phyloP scores from a whole-genome alignment of 305 asterid species.

The Rubia tinctorum region DNA sequence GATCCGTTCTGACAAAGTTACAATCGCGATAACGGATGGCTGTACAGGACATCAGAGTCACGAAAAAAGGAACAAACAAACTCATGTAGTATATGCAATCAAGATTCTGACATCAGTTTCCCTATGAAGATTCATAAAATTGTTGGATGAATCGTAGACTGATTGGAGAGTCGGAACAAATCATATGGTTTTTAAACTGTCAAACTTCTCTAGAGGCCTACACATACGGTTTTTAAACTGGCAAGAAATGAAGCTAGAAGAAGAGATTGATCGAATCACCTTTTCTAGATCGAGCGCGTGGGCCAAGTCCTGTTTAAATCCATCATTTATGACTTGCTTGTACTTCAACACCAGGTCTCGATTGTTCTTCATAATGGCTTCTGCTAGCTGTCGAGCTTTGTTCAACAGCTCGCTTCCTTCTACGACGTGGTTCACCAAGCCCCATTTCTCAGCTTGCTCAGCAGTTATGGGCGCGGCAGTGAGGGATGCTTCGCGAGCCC shows the following conservation, averaged over 20 bases:
- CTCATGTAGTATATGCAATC: background rate
- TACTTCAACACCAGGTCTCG: conserved; percentile 71
- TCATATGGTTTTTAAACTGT: background rate
- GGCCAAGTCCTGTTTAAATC: conserved; percentile 66
- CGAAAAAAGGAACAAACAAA: background rate
- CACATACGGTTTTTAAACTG: background rate
- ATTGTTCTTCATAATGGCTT: conserved; percentile 77
- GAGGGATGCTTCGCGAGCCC: conserved; percentile 84
- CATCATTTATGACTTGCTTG: conserved; percentile 84
- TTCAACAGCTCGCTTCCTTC: conserved; percentile 61
- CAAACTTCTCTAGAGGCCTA: background rate
- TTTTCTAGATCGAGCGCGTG: conserved; percentile 80
- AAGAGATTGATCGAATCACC: conserved; percentile 36
- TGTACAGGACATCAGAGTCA: no score
- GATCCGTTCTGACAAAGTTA: background rate
- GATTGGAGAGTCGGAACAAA: background rate
- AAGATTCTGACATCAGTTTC: no score
- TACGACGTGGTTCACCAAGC: conserved; percentile 86
- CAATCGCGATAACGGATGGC: background rate
- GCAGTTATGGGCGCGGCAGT: conserved; percentile 67
- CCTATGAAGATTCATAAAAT: no score
- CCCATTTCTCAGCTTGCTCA: conserved; percentile 91
- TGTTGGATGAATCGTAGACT: background rate
- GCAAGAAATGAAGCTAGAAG: background rate
- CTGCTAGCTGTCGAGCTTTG: conserved; percentile 74